phyloP scores from a whole-genome alignment of 192 early-diverging fungal species.

The Backusella macrospora region DNA sequence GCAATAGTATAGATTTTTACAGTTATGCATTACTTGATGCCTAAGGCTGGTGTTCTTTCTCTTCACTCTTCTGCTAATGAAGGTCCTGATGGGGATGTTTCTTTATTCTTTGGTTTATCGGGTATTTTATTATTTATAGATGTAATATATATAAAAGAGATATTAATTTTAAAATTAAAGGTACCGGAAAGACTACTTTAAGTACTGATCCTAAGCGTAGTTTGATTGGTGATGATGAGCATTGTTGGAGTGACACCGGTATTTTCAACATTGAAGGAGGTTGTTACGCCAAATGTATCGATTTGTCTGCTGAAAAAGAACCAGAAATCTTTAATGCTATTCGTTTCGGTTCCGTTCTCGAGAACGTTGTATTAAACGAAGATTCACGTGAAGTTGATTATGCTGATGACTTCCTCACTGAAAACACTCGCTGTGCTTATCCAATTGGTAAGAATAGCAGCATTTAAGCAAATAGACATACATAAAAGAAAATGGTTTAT shows the following conservation, averaged over 20 bases:
- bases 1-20: constrained; percentile 74
- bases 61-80: constrained; percentile 95
- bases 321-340: constrained; percentile 98
- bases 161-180: not conserved
- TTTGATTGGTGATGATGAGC: constrained; percentile 98
- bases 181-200: constrained; percentile 95
- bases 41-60: constrained; percentile 88
- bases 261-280: constrained; percentile 99
- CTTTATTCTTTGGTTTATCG: constrained; percentile 98
- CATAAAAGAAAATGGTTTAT: not conserved
- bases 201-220: constrained; percentile 90
- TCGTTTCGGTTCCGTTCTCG: constrained; percentile 90
- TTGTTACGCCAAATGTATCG: constrained; percentile 97
- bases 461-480: not conserved
- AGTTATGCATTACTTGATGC: constrained; percentile 99
- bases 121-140: constrained; percentile 41
- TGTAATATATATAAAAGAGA: not conserved
- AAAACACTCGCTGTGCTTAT: constrained; percentile 96
- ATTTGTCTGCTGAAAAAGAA: constrained; percentile 93
- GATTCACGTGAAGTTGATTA: constrained; percentile 79
- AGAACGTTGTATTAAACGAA: constrained; percentile 88
- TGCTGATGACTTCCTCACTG: constrained; percentile 76
- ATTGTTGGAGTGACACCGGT: constrained; percentile 94
- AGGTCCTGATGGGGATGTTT: constrained; percentile 85
- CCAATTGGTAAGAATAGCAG: constrained; percentile 62